Conservation (phyloP, 768 basidiomycete species). For the Auricularia auricula-judae region DNA sequence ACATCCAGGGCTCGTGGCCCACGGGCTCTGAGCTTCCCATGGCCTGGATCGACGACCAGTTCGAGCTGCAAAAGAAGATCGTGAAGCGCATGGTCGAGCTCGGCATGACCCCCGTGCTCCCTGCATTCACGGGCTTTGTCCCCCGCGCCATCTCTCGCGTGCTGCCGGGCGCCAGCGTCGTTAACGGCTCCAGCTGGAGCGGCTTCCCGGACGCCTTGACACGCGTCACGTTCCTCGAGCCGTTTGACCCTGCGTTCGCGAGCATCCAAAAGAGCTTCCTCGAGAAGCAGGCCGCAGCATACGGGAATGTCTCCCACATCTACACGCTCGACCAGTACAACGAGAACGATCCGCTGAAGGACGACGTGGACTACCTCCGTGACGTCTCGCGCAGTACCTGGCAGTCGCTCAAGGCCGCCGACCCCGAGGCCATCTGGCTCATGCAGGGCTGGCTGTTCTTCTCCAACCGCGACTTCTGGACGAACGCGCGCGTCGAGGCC, state of each 20-base stretch:
- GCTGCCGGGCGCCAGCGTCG: conserved; percentile 25
- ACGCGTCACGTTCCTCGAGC: conserved; percentile 30
- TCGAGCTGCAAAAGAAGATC: conserved; percentile 24
- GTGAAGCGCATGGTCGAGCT: conserved; percentile 28
- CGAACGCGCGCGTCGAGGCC: conserved; percentile 26
- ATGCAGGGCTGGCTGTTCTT: conserved; percentile 36
- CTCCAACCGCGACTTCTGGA: conserved; percentile 26
- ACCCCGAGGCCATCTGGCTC: conserved; percentile 30
- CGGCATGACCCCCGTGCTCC: conserved; percentile 32
- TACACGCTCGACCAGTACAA: conserved; percentile 37
- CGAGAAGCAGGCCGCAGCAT: conserved; percentile 25
- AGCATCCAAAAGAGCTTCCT: conserved; percentile 29
- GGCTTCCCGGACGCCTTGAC: conserved; percentile 23
- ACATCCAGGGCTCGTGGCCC: conserved; percentile 29
- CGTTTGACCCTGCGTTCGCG: conserved; percentile 27
- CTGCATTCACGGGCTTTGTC: conserved; percentile 32
- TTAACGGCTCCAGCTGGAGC: conserved; percentile 24
- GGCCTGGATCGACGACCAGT: conserved; percentile 29
- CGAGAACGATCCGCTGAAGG: conserved; percentile 28
- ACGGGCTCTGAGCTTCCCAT: conserved; percentile 21
- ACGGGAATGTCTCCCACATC: conserved; percentile 28
- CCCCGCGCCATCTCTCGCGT: conserved; percentile 20
- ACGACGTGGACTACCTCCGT: conserved; percentile 22
- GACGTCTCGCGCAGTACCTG: conserved; percentile 25
- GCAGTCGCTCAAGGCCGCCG: conserved; percentile 25